Conservation (phyloP, 148 eudicot species). For the Rhododendron mucronatum region DNA sequence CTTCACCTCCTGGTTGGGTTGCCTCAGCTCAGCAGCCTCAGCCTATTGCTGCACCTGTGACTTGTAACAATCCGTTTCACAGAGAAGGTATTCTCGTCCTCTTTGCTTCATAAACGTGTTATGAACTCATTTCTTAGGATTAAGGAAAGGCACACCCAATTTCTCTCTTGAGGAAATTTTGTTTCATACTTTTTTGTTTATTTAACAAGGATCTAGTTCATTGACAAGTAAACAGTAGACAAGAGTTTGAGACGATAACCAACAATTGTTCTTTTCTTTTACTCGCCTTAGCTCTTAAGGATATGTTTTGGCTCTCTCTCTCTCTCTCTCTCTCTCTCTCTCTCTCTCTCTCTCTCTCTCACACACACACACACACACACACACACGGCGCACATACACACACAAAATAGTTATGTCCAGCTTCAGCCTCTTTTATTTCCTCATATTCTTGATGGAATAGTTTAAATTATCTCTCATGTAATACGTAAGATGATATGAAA, state of each 20-base stretch:
- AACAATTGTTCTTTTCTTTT: neutral
- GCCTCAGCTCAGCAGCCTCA: neutral
- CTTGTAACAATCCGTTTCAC: neutral
- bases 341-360: neutral
- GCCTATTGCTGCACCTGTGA: neutral
- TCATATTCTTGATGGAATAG: neutral
- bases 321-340: neutral
- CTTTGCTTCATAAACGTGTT: neutral
- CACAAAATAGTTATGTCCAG: neutral
- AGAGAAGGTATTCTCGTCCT: neutral
- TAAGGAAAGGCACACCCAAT: neutral
- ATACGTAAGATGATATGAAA: neutral
- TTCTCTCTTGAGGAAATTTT: neutral
- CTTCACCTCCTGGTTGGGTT: neutral
- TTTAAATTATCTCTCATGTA: neutral
- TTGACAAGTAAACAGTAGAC: neutral
- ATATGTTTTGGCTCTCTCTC: neutral
- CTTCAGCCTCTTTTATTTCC: neutral
- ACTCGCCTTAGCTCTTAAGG: neutral
- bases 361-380: no score
- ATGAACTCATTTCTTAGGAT: neutral
- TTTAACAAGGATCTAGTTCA: neutral
- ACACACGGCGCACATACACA: fast-evolving
- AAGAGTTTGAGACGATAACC: neutral
- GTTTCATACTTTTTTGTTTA: neutral